Evolutionary conservation across 805 yeast species (phyloP).

Genomic region (Lachancea meyersii): DNA sequence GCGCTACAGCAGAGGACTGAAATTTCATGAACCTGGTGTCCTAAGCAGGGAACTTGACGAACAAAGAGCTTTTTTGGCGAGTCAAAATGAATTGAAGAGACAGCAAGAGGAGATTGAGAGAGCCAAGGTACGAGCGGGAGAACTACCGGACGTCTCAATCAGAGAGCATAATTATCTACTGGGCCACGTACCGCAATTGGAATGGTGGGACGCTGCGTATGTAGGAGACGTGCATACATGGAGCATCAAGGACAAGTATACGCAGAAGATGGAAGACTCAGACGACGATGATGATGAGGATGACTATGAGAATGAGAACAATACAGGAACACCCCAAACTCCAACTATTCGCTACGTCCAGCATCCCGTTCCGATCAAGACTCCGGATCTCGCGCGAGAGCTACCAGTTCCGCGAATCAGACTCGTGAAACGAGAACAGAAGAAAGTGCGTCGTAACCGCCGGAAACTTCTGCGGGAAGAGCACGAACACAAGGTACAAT

Average conservation of each 20-base stretch:
- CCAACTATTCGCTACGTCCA: constrained; percentile 69
- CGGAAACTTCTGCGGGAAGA: constrained; percentile 60
- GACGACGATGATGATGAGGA: constrained; percentile 16
- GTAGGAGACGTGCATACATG: constrained; percentile 35
- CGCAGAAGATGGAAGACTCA: constrained; percentile 27
- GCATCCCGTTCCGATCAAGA: constrained; percentile 66
- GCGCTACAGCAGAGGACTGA: constrained; percentile 16
- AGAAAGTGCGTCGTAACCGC: constrained; percentile 63
- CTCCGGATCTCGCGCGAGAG: constrained; percentile 37
- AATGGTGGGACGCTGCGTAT: constrained; percentile 85
- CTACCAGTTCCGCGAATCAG: constrained; percentile 43
- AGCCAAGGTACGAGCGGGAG: constrained; percentile 37
- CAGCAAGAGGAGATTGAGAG: constrained; percentile 32
- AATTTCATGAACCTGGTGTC: constrained; percentile 56
- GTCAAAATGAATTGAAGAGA: constrained; percentile 4
- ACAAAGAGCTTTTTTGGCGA: constrained; percentile 12
- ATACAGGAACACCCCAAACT: constrained; percentile 14
- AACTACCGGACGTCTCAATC: constrained; percentile 41
- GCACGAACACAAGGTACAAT: constrained; percentile 65
- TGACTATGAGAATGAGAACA: constrained; percentile 21
- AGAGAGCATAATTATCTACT: constrained; percentile 43
- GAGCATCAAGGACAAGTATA: constrained; percentile 33
- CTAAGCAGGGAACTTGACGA: constrained; percentile 14
- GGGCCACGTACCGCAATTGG: constrained; percentile 54
- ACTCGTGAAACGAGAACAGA: constrained; percentile 71